Evolutionary conservation across 225 moss, liverwort and hornwort species (phyloP).

Genomic region (Physcomitrellopsis africana): DNA sequence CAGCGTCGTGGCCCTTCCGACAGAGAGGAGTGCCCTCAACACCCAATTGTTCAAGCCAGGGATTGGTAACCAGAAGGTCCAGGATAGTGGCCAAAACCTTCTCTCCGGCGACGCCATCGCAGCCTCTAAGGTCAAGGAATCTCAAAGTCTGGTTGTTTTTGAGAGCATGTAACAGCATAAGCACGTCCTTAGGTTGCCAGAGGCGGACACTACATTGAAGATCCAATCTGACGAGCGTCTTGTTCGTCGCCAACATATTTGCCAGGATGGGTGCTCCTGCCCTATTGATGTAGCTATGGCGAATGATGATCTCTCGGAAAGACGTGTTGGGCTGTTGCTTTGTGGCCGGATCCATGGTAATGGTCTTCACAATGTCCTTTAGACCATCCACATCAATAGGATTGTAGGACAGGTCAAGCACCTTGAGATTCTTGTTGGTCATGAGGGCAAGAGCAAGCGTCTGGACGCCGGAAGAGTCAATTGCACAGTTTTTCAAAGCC

Average conservation of each 20-base stretch:
- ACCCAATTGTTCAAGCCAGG: constrained; percentile 62
- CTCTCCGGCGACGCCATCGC: constrained; percentile 60
- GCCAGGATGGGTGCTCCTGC: constrained; percentile 49
- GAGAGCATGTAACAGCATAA: constrained; percentile 45
- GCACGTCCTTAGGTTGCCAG: constrained; percentile 58
- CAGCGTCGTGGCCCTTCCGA: constrained; percentile 63
- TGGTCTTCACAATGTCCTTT: constrained; percentile 61
- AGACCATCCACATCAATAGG: constrained; percentile 56
- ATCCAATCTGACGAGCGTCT: constrained; percentile 54
- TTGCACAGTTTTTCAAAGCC: constrained; percentile 62
- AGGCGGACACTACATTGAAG: constrained; percentile 53
- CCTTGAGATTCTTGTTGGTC: constrained; percentile 47
- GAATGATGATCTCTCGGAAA: constrained; percentile 55
- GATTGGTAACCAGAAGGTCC: constrained; percentile 60
- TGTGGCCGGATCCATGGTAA: constrained; percentile 54
- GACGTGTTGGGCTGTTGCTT: constrained; percentile 50
- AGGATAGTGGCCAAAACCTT: constrained; percentile 59
- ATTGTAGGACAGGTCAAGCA: constrained; percentile 60
- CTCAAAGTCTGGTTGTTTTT: constrained; percentile 54
- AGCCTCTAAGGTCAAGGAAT: constrained; percentile 55
- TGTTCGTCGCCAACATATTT: constrained; percentile 58
- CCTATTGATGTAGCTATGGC: constrained; percentile 56
- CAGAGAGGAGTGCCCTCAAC: constrained; percentile 61
- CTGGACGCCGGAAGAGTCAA: constrained; percentile 56
- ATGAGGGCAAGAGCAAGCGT: constrained; percentile 52